phyloP scores from a whole-genome alignment of 352 stramenopile genomes.

The Phytopythium litorale region DNA sequence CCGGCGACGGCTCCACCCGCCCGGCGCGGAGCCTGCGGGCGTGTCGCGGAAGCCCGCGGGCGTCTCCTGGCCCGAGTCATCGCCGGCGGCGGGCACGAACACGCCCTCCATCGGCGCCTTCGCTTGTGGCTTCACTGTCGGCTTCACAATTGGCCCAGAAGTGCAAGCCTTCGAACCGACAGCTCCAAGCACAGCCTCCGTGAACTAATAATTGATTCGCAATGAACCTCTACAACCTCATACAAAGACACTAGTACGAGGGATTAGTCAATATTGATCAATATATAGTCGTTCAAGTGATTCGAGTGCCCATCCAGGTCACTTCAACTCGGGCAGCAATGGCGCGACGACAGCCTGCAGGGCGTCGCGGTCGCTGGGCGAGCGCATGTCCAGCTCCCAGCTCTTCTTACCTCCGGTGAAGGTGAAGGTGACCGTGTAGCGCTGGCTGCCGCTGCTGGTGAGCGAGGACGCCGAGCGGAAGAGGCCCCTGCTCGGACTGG shows the following conservation, averaged over 20 bases:
- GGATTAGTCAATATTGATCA: neutral
- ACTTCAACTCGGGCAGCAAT: slow-evolving; percentile 13
- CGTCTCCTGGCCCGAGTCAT: slow-evolving; percentile 48
- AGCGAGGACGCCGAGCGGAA: slow-evolving; percentile 26
- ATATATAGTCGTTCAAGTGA: neutral
- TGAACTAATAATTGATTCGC: neutral
- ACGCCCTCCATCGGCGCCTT: slow-evolving; percentile 8
- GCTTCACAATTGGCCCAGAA: neutral
- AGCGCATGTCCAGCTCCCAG: slow-evolving; percentile 45
- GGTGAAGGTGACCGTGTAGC: slow-evolving; percentile 20
- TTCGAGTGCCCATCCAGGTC: neutral
- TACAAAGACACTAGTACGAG: neutral
- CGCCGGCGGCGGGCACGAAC: slow-evolving; percentile 28
- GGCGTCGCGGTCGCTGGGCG: slow-evolving; percentile 26
- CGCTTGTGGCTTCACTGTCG: too few species aligned
- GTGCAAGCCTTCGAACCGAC: neutral
- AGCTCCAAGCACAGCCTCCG: neutral
- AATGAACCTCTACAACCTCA: neutral
- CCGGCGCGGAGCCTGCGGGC: slow-evolving; percentile 20
- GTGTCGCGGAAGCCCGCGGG: slow-evolving; percentile 61
- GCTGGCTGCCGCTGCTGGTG: slow-evolving; percentile 18
- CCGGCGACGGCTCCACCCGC: slow-evolving; percentile 24
- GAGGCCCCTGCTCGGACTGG: slow-evolving; percentile 14
- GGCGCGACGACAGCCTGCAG: slow-evolving; percentile 14
- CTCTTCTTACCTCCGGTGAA: slow-evolving; percentile 19